phyloP scores from a whole-genome alignment of 2,329 filamentous ascomycete species.

The Chaetoscypha palmicola region DNA sequence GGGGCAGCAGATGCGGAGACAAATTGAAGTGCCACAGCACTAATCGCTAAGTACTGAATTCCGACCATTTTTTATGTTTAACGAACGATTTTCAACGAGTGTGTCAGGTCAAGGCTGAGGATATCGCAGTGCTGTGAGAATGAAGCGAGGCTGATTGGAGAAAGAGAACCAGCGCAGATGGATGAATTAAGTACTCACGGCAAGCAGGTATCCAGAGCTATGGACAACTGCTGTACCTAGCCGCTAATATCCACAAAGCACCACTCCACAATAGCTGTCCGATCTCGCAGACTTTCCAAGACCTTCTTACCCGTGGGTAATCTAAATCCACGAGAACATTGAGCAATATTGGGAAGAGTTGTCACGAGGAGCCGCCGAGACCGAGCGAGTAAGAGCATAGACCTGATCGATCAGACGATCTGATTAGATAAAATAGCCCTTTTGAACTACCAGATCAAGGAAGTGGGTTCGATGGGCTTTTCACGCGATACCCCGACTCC shows the following conservation, averaged over 20 bases:
- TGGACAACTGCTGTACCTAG: no score
- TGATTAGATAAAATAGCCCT: constrained; percentile 6
- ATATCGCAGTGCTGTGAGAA: not conserved
- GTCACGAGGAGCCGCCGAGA: not conserved
- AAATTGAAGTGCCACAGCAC: constrained; percentile 5
- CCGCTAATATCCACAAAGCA: not conserved
- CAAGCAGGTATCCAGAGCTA: no score
- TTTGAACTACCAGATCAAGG: not conserved
- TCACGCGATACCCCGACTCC: no score
- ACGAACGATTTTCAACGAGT: constrained; percentile 4
- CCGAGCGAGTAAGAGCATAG: not conserved
- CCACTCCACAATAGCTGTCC: not conserved
- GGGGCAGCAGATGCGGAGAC: constrained; percentile 7
- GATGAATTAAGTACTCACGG: not conserved
- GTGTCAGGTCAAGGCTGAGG: not conserved
- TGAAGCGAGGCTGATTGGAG: constrained; percentile 1
- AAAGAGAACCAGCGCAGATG: not conserved
- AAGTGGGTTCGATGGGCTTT: not conserved
- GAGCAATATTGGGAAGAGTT: not conserved
- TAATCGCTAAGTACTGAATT: constrained; percentile 6
- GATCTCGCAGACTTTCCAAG: constrained; percentile 1
- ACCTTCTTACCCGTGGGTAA: not conserved
- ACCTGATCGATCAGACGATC: not conserved
- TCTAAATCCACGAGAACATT: not conserved
- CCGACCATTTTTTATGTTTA: constrained; percentile 12